Base-by-base conservation (phyloP, 2,329 filamentous ascomycete species). In the Juglanconis sp. region DNA sequence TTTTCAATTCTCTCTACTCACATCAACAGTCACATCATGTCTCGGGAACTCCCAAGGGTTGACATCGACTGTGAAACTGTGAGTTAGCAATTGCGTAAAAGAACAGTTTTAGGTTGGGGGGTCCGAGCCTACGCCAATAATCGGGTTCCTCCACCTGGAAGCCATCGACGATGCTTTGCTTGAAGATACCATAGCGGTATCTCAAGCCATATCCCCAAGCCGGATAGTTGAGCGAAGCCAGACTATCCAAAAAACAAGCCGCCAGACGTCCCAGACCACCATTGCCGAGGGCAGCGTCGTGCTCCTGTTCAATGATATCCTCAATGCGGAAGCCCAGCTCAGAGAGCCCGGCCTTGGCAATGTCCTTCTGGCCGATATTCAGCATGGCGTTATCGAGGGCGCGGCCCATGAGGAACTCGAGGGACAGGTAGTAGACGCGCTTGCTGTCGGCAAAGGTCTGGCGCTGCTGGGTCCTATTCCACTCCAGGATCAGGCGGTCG, bases 11-110 rank as follows among this genome's bases (percentile, higher is more conserved):
- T 8, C 47, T 44, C 5, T 2, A 72, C 84, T 77, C 70, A 87
- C 85, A 76, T 98, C 91, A 31, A 99, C 93, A 2, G 90, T 93
- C 63, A 99, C 90, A 72, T 99, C 95, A 74, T 97, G 92, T 66
- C 95, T 85, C 47, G 93, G 92, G 70, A 98, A 99, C 73, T 99
- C 95, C 95, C 95, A 99, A 0, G 95, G 95, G 76, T 99, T 99
- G 77, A 98, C 97, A 73, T 98, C 95, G 57, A 53, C 17, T 24
- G 17, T 24, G 17, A 3, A 9, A n/a, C 2, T 24, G 17, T 24
- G 13, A 17, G 8, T 47, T 5, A 47, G 44, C 44, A 47, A 47
- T 17, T 3, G 3, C 3, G 17, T 4, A n/a, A 47, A 7, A 24
- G 7, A 17, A 13, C 15, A 3, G 15, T 24, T 24, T 24, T 24